Conservation (phyloP, 1,139 yeast genomes). For the Candida dubliniensis region DNA sequence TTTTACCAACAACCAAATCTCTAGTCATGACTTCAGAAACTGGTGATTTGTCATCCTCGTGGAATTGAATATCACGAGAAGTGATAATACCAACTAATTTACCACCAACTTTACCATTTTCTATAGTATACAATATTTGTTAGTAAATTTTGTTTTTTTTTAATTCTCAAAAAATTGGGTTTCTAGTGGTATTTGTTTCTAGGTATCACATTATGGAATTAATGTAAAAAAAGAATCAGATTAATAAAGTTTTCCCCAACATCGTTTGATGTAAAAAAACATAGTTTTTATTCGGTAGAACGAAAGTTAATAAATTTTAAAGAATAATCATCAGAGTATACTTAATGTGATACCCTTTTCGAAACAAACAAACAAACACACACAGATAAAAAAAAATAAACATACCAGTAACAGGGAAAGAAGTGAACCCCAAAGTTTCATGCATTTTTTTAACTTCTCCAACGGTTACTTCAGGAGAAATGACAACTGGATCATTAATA, state of each 20-base stretch:
- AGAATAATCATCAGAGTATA: slow-evolving; percentile 59
- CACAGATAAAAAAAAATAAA: slow-evolving; percentile 23
- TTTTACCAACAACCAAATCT: slow-evolving; percentile 78
- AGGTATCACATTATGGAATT: background rate
- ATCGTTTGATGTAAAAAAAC: slow-evolving; percentile 95
- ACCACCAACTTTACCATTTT: slow-evolving; percentile 81
- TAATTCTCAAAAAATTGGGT: background rate
- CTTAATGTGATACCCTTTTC: slow-evolving; percentile 5
- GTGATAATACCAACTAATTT: slow-evolving; percentile 94
- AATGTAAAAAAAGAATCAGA: slow-evolving; percentile 5
- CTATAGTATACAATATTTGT: slow-evolving; percentile 40
- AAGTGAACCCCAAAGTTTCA: slow-evolving; percentile 81
- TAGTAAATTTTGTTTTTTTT: too few relatives aligned
- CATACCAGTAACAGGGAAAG: slow-evolving; percentile 99
- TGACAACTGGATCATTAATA: slow-evolving; percentile 90
- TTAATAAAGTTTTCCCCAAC: slow-evolving; percentile 70
- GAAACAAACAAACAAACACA: slow-evolving; percentile 13
- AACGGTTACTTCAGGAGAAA: slow-evolving; percentile 73
- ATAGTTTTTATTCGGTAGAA: slow-evolving; percentile 98
- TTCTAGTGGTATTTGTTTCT: background rate
- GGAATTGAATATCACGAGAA: slow-evolving; percentile 95
- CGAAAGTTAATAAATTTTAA: slow-evolving; percentile 82
- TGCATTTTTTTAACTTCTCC: slow-evolving; percentile 77
- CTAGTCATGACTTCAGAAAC: slow-evolving; percentile 87
- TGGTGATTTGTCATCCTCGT: slow-evolving; percentile 62